Evolutionary conservation across 768 basidiomycete genomes (phyloP).

Genomic region (Xerocomus potaroensis): DNA sequence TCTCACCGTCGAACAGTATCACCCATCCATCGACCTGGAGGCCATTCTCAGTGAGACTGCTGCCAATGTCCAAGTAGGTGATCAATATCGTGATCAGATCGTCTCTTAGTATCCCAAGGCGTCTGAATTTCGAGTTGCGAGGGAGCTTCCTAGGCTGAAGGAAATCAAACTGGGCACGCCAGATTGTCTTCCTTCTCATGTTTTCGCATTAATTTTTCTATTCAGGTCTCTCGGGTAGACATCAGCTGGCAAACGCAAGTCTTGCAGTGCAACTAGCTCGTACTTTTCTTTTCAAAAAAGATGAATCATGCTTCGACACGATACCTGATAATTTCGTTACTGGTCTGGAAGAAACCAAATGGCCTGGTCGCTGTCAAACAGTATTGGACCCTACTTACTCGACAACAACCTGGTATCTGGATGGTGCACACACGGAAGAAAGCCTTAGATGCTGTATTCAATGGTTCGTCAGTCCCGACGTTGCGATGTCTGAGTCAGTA

Average conservation of each 20-base stretch:
- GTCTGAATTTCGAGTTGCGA: conserved; percentile 64
- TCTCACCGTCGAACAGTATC: conserved; percentile 73
- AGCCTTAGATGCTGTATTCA: conserved; percentile 82
- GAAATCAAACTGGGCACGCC: conserved; percentile 57
- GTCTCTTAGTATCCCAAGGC: conserved; percentile 36
- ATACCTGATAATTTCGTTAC: conserved; percentile 52
- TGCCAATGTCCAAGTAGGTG: conserved; percentile 55
- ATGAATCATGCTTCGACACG: conserved; percentile 11
- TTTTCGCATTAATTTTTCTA: conserved; percentile 4
- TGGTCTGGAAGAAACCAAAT: conserved; percentile 67
- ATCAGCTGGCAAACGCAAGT: conserved; percentile 85
- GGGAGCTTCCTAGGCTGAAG: conserved; percentile 45
- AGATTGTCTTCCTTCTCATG: background rate
- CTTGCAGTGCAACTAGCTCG: conserved; percentile 75
- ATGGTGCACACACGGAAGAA: conserved; percentile 94
- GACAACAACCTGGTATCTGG: conserved; percentile 78
- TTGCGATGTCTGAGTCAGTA: conserved; percentile 39
- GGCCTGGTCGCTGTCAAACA: conserved; percentile 95
- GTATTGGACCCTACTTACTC: conserved; percentile 55
- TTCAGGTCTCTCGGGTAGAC: conserved; percentile 76
- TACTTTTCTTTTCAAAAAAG: conserved; percentile 49
- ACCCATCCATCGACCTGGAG: conserved; percentile 66
- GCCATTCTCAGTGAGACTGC: conserved; percentile 66
- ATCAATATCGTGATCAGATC: background rate
- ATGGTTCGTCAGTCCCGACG: conserved; percentile 74